These are phyloP conservation scores for Paecilomyces niveus DNA, from an alignment of 2,329 filamentous ascomycete genomes.

Conservation along the genomic window DNA sequence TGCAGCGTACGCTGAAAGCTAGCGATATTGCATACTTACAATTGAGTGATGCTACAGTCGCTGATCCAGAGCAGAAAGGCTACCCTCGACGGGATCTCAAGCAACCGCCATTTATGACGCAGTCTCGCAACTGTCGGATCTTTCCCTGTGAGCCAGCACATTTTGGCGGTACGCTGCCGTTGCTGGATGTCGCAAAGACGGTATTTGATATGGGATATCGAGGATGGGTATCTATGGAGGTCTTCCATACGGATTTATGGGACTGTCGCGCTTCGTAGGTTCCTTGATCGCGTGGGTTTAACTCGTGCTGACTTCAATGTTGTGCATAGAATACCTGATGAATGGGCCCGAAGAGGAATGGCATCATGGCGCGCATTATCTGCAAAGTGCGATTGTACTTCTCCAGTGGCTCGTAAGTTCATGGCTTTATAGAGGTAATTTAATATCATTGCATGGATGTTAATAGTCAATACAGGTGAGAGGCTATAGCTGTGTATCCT, in stretches of 20 bases:
- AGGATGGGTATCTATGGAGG: conserved; percentile 13
- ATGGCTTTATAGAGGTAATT: no score
- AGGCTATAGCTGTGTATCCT: no score
- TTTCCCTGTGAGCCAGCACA: conserved; percentile 12
- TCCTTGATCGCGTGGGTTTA: no score
- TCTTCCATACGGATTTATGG: conserved; percentile 9
- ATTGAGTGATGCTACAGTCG: conserved; percentile 13
- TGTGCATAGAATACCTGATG: conserved; percentile 37
- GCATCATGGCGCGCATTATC: no score
- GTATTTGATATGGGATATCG: conserved; percentile 8
- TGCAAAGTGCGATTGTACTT: no score
- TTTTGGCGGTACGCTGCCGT: conserved; percentile 10
- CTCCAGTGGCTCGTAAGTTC: no score
- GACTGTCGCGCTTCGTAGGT: conserved; percentile 2
- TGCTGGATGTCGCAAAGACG: conserved; percentile 9
- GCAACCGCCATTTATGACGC: conserved; percentile 15
- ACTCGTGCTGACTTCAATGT: background rate
- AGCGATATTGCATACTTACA: conserved; percentile 11
- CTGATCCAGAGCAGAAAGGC: conserved; percentile 9
- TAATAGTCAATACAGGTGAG: no score
- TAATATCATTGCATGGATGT: no score
- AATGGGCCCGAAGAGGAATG: conserved; percentile 39
- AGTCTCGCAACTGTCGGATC: conserved; percentile 15
- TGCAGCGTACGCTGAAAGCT: conserved; percentile 8
- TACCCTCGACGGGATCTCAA: conserved; percentile 10